phyloP scores from a whole-genome alignment of 163 green algal genomes.

The Prototheca wickerhamii region DNA sequence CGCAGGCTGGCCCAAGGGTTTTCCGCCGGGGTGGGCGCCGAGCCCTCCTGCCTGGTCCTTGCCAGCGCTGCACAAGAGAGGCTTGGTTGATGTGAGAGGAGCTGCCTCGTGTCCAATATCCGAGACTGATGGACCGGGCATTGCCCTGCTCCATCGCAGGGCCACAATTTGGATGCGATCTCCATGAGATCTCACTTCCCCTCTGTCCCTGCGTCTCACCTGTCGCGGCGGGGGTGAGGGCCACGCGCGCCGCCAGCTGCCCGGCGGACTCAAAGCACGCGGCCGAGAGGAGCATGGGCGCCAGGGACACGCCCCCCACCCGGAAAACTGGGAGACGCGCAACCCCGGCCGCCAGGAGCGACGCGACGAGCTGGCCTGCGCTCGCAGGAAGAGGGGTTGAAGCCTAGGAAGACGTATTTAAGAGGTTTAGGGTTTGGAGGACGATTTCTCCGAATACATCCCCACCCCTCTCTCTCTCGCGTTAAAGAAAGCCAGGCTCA shows the following conservation, averaged over 20 bases:
- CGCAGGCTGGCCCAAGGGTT: background rate
- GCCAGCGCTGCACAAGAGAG: background rate
- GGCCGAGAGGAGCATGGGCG: conserved; percentile 20
- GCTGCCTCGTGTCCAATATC: too few relatives aligned
- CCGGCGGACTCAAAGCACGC: conserved; percentile 14
- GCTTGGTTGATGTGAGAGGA: too few relatives aligned
- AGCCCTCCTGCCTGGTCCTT: background rate
- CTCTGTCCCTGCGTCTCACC: too few relatives aligned
- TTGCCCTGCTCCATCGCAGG: too few relatives aligned
- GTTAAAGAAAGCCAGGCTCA: background rate
- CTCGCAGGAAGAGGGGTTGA: background rate
- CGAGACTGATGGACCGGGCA: too few relatives aligned
- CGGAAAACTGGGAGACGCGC: conserved; percentile 5
- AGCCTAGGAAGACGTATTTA: background rate
- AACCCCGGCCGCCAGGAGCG: conserved; percentile 20
- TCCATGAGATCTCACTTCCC: too few relatives aligned
- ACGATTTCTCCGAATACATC: too few relatives aligned
- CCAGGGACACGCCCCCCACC: conserved; percentile 9
- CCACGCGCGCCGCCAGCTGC: background rate
- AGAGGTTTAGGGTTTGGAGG: background rate
- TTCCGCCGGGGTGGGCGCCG: background rate
- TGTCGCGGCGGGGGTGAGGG: background rate
- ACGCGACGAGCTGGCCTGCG: conserved; percentile 47
- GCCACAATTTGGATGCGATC: too few relatives aligned
- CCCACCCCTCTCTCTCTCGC: too few relatives aligned